These are phyloP conservation scores for Flammula alnicola DNA, from an alignment of 1,284 basidiomycete genomes.

Conservation along the genomic window DNA sequence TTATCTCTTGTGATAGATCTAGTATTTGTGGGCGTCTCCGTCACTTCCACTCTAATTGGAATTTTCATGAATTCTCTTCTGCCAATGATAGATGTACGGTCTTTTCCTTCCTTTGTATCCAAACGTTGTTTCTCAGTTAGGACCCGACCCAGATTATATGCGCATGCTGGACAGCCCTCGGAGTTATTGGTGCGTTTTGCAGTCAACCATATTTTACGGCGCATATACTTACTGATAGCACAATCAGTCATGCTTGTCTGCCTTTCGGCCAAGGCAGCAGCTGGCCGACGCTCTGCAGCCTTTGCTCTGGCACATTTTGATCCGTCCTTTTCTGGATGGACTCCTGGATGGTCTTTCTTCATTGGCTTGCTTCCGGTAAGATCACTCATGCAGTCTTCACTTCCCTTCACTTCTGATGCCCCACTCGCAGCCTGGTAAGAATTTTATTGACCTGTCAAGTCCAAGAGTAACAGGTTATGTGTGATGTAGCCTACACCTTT, in stretches of 20 bases:
- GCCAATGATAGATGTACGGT: constrained; percentile 52
- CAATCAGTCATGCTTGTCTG: constrained; percentile 49
- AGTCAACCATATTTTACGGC: background rate
- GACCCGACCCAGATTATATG: constrained; percentile 56
- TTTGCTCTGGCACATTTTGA: constrained; percentile 56
- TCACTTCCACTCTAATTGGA: constrained; percentile 46
- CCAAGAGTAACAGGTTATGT: background rate
- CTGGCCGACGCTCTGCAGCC: constrained; percentile 48
- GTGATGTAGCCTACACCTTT: constrained; percentile 58
- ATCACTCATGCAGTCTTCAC: constrained; percentile 1
- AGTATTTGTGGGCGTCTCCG: constrained; percentile 52
- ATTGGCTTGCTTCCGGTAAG: constrained; percentile 57
- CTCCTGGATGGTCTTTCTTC: constrained; percentile 62
- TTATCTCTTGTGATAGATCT: constrained; percentile 41
- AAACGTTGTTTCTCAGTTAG: too few species aligned
- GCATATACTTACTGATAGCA: background rate
- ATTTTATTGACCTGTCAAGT: background rate
- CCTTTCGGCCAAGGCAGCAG: constrained; percentile 52
- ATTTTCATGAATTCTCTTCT: constrained; percentile 52
- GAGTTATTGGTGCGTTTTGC: constrained; percentile 48
- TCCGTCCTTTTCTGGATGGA: constrained; percentile 56
- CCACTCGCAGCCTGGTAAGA: constrained; percentile 40
- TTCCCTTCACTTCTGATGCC: background rate
- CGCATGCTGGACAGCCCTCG: constrained; percentile 57
- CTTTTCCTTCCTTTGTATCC: background rate